These are phyloP conservation scores for Cutaneotrichosporon sp. DNA, from an alignment of 1,284 basidiomycete genomes.

Conservation along the genomic window DNA sequence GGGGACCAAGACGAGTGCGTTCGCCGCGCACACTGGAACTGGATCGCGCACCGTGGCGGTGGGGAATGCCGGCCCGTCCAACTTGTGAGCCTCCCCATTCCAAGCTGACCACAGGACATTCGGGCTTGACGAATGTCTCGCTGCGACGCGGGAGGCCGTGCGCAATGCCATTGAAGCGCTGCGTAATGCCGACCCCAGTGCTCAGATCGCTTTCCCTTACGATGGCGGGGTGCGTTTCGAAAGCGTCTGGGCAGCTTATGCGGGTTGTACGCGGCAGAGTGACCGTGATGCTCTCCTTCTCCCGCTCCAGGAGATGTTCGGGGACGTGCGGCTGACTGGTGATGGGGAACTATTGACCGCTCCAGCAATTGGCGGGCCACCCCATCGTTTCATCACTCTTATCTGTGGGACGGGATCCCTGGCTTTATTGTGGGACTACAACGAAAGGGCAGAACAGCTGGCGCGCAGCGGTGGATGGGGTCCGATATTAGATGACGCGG, in stretches of 20 bases:
- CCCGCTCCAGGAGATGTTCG: conserved; percentile 4
- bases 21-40: conserved; percentile 5
- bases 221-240: conserved; percentile 1
- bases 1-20: conserved; percentile 28
- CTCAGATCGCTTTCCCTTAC: not conserved
- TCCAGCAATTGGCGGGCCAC: not conserved
- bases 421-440: conserved; percentile 18
- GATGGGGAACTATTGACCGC: conserved; percentile 25
- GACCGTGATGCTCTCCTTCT: conserved; percentile 20
- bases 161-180: not conserved
- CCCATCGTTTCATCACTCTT: conserved; percentile 13
- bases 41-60: not conserved
- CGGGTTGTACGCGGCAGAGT: conserved; percentile 22
- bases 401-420: conserved; percentile 26
- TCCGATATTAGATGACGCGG: conserved; percentile 24
- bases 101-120: conserved; percentile 18
- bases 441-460: not conserved
- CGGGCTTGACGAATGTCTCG: conserved; percentile 18
- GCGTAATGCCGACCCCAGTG: not conserved
- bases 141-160: conserved; percentile 14
- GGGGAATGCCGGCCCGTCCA: conserved; percentile 25
- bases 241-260: conserved; percentile 21
- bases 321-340: conserved; percentile 18
- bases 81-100: conserved; percentile 15
- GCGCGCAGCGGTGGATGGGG: conserved; percentile 25